Conservation (phyloP, 2,329 filamentous ascomycete species). For the Dactylella cylindrospora region DNA sequence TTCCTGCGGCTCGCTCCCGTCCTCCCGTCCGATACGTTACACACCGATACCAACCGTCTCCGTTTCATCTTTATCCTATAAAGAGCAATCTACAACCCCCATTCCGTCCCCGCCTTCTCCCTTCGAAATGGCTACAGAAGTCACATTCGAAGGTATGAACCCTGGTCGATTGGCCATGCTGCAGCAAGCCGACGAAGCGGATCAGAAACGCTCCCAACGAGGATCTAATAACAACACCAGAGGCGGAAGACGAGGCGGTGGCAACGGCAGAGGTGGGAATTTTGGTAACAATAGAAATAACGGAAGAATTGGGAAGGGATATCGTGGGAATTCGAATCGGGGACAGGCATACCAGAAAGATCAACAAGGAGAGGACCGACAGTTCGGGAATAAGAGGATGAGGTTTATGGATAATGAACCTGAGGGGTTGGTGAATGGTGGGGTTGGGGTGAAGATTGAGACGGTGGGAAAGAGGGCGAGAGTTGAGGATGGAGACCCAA, state of each 20-base stretch:
- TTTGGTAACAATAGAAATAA: conserved; percentile 2
- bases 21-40: too few relatives aligned
- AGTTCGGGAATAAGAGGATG: conserved; percentile 14
- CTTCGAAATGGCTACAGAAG: conserved; percentile 15
- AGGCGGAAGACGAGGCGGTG: conserved; percentile 4
- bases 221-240: neutral
- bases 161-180: conserved; percentile 34
- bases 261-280: neutral
- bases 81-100: conserved; percentile 6
- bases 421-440: neutral
- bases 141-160: conserved; percentile 27
- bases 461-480: conserved; percentile 26
- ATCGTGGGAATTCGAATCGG: neutral
- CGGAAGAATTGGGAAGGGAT: conserved; percentile 14
- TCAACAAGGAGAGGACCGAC: too few relatives aligned
- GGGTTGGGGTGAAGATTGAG: conserved; percentile 25
- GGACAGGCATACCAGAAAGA: neutral
- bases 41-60: neutral
- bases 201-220: conserved; percentile 4
- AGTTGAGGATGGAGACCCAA: conserved; percentile 1
- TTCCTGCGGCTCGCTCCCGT: too few relatives aligned
- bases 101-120: neutral
- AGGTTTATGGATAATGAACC: conserved; percentile 6
- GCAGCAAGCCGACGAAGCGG: conserved; percentile 18
- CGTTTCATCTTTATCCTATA: neutral